A percentile compares a stretch with the other conserved stretches of the same genome.
These are phyloP conservation scores for Hyaloscypha bicolor DNA, from an alignment of 495 filamentous ascomycete genomes.

Conservation along the genomic window DNA sequence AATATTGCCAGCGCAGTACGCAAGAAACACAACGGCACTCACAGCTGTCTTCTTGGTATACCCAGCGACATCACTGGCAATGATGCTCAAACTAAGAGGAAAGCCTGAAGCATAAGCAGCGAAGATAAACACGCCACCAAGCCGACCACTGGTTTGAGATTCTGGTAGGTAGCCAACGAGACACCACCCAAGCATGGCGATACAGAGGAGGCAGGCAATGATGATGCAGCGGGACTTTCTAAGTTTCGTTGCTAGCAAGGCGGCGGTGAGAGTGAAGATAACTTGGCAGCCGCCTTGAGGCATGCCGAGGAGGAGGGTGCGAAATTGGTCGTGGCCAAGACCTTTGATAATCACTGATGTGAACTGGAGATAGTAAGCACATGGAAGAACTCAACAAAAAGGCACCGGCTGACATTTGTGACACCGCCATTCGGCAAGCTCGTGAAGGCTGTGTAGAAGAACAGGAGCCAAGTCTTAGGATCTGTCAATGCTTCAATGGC, in stretches of 20 bases:
- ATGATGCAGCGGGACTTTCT: constrained; percentile 21
- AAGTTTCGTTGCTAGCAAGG: constrained; percentile 17
- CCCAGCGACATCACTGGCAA: constrained; percentile 62
- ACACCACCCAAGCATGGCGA: constrained; percentile 56
- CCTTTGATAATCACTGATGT: constrained; percentile 21
- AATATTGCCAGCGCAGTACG: constrained; percentile 63
- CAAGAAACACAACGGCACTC: constrained; percentile 57
- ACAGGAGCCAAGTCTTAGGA: constrained; percentile 61
- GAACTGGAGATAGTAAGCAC: constrained; percentile 14
- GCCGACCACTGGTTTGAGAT: constrained; percentile 37
- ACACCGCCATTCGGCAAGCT: constrained; percentile 58
- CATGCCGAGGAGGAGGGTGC: constrained; percentile 15
- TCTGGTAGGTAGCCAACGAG: constrained; percentile 65
- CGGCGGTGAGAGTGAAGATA: constrained; percentile 4
- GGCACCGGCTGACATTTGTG: constrained; percentile 36
- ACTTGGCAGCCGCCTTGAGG: constrained; percentile 22
- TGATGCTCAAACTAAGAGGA: constrained; percentile 14
- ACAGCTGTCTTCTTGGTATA: constrained; percentile 76
- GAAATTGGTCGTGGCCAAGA: constrained; percentile 9
- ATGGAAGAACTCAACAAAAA: background rate
- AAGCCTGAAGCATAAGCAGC: constrained; percentile 15
- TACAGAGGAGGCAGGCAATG: constrained; percentile 14
- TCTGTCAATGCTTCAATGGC: constrained; percentile 56
- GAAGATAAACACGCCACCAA: constrained; percentile 11
- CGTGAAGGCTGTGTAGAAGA: constrained; percentile 49